Conservation (phyloP, 805 yeast species). For the Kodamaea laetipori region DNA sequence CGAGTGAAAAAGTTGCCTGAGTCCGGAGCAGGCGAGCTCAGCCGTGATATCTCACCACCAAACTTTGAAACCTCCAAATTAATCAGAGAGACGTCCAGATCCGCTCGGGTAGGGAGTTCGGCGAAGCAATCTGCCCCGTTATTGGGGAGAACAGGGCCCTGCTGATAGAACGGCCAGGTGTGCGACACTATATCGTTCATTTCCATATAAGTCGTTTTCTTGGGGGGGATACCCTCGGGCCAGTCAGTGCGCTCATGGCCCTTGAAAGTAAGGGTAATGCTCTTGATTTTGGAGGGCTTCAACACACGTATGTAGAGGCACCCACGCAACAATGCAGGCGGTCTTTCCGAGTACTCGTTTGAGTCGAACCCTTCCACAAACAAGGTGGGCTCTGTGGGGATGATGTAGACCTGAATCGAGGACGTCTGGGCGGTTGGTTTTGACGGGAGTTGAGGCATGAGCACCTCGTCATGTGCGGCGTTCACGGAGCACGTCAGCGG, state of each 20-base stretch:
- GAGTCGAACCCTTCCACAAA: constrained; percentile 81
- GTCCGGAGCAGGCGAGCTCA: constrained; percentile 5
- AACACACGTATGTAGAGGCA: constrained; percentile 67
- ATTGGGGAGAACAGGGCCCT: constrained; percentile 25
- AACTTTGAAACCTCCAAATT: constrained; percentile 26
- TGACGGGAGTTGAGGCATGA: constrained; percentile 50
- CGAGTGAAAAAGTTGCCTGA: constrained; percentile 29
- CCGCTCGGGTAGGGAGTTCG: constrained; percentile 25
- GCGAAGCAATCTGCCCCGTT: constrained; percentile 52
- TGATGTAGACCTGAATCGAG: constrained; percentile 67
- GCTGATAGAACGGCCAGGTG: constrained; percentile 84
- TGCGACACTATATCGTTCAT: constrained; percentile 68
- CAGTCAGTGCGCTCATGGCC: constrained; percentile 84
- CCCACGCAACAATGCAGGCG: constrained; percentile 83
- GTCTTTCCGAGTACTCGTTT: constrained; percentile 60
- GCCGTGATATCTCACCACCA: constrained; percentile 5
- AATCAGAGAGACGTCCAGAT: constrained; percentile 34
- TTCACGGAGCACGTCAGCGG: constrained; percentile 7
- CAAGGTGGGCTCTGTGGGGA: constrained; percentile 77
- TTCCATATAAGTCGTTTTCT: constrained; percentile 66
- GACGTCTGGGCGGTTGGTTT: constrained; percentile 63
- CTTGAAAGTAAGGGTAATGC: constrained; percentile 58
- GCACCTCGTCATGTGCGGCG: constrained; percentile 11
- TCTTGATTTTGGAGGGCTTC: constrained; percentile 71
- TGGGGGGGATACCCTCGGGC: constrained; percentile 99